Conservation (phyloP, 495 filamentous ascomycete species). For the Hypoxylon subgilvum region DNA sequence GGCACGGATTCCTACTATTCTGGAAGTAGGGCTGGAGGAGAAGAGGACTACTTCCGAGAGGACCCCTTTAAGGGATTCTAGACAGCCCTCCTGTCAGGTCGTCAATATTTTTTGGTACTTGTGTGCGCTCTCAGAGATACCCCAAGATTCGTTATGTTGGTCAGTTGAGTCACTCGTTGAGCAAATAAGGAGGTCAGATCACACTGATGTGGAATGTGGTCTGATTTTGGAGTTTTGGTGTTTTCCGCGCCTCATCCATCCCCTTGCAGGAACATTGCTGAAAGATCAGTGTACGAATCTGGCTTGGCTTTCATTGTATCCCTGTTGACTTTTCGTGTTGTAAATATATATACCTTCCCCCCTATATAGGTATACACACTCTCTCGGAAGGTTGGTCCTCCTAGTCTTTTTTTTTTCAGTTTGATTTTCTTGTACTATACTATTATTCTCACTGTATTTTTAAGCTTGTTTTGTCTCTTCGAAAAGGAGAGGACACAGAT, state of each 20-base stretch:
- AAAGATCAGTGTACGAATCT: conserved; percentile 32
- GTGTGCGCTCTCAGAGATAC: conserved; percentile 21
- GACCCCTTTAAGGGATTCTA: conserved; percentile 59
- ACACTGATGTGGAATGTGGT: not conserved
- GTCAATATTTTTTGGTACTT: conserved; percentile 1
- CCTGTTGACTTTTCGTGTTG: conserved; percentile 8
- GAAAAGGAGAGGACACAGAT: conserved; percentile 15
- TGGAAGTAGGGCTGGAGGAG: conserved; percentile 40
- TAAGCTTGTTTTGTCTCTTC: conserved; percentile 15
- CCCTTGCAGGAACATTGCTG: conserved; percentile 18
- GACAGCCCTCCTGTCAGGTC: not conserved
- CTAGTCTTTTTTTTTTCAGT: conserved; percentile 12
- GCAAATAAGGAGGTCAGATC: conserved; percentile 4
- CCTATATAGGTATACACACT: not conserved
- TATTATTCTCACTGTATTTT: conserved; percentile 13
- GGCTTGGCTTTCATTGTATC: conserved; percentile 25
- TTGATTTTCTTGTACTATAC: conserved; percentile 36
- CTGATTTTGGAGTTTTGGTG: conserved; percentile 24
- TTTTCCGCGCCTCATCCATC: not conserved
- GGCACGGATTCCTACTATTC: conserved; percentile 48
- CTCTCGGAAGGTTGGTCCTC: conserved; percentile 7
- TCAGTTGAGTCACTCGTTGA: conserved; percentile 14
- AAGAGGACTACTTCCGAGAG: conserved; percentile 54
- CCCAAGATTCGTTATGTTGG: conserved; percentile 19
- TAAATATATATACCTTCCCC: conserved; percentile 18